A percentile compares a stretch with the other conserved stretches of the same genome.
phyloP scores from a whole-genome alignment of 768 basidiomycete species.

The Suillus americanus region DNA sequence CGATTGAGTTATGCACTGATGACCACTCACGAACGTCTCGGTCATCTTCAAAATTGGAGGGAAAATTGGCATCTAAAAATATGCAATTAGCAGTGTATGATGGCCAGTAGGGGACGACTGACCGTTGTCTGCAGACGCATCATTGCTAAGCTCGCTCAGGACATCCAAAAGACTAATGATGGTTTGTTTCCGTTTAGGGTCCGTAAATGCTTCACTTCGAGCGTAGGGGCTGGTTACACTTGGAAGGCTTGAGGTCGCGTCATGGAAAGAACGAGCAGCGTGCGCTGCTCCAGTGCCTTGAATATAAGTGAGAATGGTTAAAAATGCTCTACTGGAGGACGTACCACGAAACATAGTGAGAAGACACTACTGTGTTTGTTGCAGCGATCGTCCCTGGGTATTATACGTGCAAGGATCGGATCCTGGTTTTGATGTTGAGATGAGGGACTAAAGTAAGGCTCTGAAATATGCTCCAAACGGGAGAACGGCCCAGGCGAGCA shows the following conservation, averaged over 20 bases:
- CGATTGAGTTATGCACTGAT: slow-evolving; percentile 5
- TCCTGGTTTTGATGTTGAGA: slow-evolving; percentile 2
- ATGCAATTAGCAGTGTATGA: slow-evolving; percentile 9
- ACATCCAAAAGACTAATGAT: slow-evolving; percentile 47
- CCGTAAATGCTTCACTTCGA: slow-evolving; percentile 25
- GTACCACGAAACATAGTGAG: slow-evolving; percentile 33
- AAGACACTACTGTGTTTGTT: neutral
- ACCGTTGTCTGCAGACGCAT: slow-evolving; percentile 36
- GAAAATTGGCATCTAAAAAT: slow-evolving; percentile 27
- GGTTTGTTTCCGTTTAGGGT: slow-evolving; percentile 44
- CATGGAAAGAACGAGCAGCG: slow-evolving; percentile 27
- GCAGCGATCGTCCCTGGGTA: neutral
- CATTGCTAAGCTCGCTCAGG: slow-evolving; percentile 43
- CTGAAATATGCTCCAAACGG: slow-evolving; percentile 33
- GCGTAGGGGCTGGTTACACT: slow-evolving; percentile 28
- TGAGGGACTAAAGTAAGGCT: slow-evolving; percentile 10
- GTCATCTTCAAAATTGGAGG: slow-evolving; percentile 42
- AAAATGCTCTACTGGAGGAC: slow-evolving; percentile 21
- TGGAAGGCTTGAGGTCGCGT: slow-evolving; percentile 24
- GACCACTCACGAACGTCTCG: slow-evolving; percentile 42
- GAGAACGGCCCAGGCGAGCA: slow-evolving; percentile 36
- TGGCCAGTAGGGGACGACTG: slow-evolving; percentile 13
- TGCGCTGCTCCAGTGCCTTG: slow-evolving; percentile 8
- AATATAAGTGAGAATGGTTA: slow-evolving; percentile 13
- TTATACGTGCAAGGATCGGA: slow-evolving; percentile 2